Conservation (phyloP, 2,329 filamentous ascomycete genomes). For the Zasmidium angulare region DNA sequence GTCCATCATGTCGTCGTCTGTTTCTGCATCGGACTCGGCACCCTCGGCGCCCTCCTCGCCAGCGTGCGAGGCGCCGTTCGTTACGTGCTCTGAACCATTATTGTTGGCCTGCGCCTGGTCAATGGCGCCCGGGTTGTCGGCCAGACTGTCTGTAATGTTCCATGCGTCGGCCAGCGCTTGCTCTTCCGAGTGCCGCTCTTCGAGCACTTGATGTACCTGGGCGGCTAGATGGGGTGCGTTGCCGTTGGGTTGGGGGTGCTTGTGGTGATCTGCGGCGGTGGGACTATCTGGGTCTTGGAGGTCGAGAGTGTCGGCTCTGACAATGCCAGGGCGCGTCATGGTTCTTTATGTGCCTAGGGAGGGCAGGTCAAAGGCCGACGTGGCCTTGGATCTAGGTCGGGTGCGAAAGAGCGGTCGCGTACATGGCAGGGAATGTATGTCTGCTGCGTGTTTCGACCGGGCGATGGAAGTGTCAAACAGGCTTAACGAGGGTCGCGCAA, state of each 20-base stretch:
- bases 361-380: not conserved
- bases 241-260: constrained; percentile 55
- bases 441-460: not conserved
- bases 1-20: constrained; percentile 86
- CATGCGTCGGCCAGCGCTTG: constrained; percentile 62
- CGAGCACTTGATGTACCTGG: constrained; percentile 74
- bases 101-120: constrained; percentile 52
- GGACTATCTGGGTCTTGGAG: constrained; percentile 81
- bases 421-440: constrained; percentile 10
- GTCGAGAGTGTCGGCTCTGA: constrained; percentile 79
- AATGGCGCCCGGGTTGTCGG: constrained; percentile 44
- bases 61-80: constrained; percentile 26
- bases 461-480: not conserved
- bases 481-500: not conserved
- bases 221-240: constrained; percentile 82
- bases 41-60: constrained; percentile 35
- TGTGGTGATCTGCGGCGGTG: constrained; percentile 78
- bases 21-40: constrained; percentile 36
- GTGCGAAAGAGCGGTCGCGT: not conserved
- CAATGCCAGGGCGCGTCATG: constrained; percentile 26
- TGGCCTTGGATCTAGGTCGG: constrained; percentile 2
- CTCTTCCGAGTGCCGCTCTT: constrained; percentile 71
- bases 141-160: constrained; percentile 39
- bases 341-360: not conserved
- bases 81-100: constrained; percentile 50